phyloP scores from a whole-genome alignment of 2,329 filamentous ascomycete species.

The Emergomyces orientalis region DNA sequence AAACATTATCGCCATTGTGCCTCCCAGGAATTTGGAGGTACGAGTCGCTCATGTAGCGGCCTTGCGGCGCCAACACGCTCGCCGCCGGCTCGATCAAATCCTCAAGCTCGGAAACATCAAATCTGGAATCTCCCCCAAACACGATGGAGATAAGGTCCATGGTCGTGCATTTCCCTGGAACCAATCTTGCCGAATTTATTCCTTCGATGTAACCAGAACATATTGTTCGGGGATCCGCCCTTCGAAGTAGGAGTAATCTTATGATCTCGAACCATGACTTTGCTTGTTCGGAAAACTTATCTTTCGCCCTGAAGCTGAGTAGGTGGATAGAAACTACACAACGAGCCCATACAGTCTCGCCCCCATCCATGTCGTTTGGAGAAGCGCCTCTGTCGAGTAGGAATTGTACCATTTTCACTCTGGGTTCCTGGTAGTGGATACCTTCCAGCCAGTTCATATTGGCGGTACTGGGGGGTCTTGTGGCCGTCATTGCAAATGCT shows the following conservation, averaged over 20 bases:
- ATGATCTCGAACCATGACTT: constrained; percentile 3
- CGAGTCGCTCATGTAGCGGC: neutral
- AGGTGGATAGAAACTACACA: neutral
- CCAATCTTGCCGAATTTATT: neutral
- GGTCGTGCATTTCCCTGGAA: neutral
- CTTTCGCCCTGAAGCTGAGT: neutral
- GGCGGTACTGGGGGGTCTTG: neutral
- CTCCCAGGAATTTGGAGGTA: neutral
- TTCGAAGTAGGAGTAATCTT: neutral
- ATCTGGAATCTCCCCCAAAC: neutral
- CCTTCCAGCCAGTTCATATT: neutral
- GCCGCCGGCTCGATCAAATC: neutral
- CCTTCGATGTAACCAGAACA: neutral
- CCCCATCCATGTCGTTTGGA: neutral
- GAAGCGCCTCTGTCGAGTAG: neutral
- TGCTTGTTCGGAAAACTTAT: neutral
- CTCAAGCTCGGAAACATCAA: neutral
- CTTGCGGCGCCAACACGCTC: neutral
- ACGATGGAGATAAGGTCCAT: neutral
- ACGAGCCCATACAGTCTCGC: neutral
- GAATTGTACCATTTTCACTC: constrained; percentile 1
- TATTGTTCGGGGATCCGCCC: neutral
- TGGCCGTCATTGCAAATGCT: neutral
- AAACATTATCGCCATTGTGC: neutral
- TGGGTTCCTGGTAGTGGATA: neutral